Percentiles rank a stretch among this genome's conserved stretches.
These are phyloP conservation scores for Phytophthora pini DNA, from an alignment of 352 stramenopile species.

Conservation along the genomic window DNA sequence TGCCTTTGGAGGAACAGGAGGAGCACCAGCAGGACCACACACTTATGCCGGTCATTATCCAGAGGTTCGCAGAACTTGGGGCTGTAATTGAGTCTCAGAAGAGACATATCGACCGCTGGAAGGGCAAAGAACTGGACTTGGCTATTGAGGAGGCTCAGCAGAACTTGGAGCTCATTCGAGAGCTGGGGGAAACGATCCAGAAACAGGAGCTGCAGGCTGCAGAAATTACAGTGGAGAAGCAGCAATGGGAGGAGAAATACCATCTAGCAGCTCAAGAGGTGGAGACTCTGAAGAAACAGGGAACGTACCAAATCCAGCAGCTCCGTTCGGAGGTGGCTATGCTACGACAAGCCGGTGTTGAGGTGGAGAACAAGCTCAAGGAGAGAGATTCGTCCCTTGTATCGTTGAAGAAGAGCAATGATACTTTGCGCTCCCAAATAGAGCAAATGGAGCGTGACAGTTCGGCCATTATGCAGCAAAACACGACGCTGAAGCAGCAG, in stretches of 20 bases:
- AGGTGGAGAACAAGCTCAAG: conserved; percentile 58
- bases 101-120: conserved; percentile 85
- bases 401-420: conserved; percentile 48
- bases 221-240: conserved; percentile 63
- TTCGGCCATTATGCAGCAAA: conserved; percentile 45
- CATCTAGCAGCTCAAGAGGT: conserved; percentile 58
- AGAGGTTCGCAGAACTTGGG: conserved; percentile 77
- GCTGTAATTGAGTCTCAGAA: conserved; percentile 88
- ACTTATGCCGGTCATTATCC: conserved; percentile 83
- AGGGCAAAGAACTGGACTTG: conserved; percentile 83
- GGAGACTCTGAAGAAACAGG: conserved; percentile 57
- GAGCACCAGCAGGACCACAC: conserved; percentile 74
- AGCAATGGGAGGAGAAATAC: conserved; percentile 85
- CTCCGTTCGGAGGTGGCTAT: conserved; percentile 54
- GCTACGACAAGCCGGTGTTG: conserved; percentile 50
- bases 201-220: conserved; percentile 68
- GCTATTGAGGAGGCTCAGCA: conserved; percentile 76
- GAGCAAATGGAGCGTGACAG: conserved; percentile 58
- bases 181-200: conserved; percentile 66
- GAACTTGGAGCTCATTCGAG: conserved; percentile 64
- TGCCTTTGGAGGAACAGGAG: conserved; percentile 75
- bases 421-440: conserved; percentile 47
- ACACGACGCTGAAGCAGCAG: conserved; percentile 53
- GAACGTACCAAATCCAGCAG: conserved; percentile 60
- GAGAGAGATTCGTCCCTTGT: conserved; percentile 48